Evolutionary conservation across 2,329 filamentous ascomycete species (phyloP).

Genomic region (Phyllosticta citrichinensis): DNA sequence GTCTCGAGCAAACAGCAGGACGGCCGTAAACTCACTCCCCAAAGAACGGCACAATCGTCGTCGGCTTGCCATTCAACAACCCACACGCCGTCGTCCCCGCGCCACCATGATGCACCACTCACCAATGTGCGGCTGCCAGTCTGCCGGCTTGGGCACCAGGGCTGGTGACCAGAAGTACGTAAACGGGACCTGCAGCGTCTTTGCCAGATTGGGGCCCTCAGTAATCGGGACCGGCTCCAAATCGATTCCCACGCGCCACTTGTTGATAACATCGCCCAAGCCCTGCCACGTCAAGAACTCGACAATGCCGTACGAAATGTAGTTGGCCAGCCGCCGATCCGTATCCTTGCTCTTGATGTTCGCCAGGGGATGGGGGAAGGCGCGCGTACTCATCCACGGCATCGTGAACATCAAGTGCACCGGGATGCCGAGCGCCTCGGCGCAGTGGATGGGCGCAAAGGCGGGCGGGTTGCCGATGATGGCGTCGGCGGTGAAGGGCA

Average conservation of each 20-base stretch:
- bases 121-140: conserved; percentile 32
- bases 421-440: conserved; percentile 13
- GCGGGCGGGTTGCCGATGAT: conserved; percentile 17
- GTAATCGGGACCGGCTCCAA: conserved; percentile 30
- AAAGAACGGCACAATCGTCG: conserved; percentile 48
- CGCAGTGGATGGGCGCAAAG: conserved; percentile 15
- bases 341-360: conserved; percentile 32
- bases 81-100: conserved; percentile 50
- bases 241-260: conserved; percentile 30
- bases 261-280: conserved; percentile 38
- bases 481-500: conserved; percentile 13
- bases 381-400: conserved; percentile 38
- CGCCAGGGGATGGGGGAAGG: conserved; percentile 41
- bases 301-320: conserved; percentile 37
- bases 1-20: background rate
- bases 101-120: conserved; percentile 45
- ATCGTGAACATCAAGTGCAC: conserved; percentile 28
- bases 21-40: conserved; percentile 29
- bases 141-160: conserved; percentile 30
- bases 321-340: conserved; percentile 32
- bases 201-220: conserved; percentile 28
- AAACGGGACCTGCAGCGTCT: conserved; percentile 30
- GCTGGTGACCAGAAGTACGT: conserved; percentile 39
- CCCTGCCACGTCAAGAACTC: conserved; percentile 43
- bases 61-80: conserved; percentile 41